phyloP scores from a whole-genome alignment of 371 early-diverging fungal species.

The Mucor ambiguus region DNA sequence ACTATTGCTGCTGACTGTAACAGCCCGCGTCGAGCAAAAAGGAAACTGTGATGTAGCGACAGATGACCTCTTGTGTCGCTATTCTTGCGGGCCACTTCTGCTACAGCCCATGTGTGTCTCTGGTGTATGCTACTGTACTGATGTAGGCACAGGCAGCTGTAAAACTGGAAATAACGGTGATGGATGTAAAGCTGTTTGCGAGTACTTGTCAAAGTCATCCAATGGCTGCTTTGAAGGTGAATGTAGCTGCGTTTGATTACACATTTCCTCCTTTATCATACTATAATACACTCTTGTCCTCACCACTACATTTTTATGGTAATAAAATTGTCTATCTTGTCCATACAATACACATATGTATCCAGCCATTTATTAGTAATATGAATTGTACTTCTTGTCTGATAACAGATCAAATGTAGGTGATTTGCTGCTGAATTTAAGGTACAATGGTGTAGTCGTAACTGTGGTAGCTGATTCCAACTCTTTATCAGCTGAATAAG shows the following conservation, averaged over 20 bases:
- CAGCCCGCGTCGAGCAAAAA: slow-evolving; percentile 5
- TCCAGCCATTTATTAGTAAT: slow-evolving; percentile 1
- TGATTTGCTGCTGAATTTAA: slow-evolving; percentile 2
- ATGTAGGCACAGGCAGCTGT: slow-evolving; percentile 28
- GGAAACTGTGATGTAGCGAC: slow-evolving; percentile 11
- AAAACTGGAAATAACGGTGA: slow-evolving; percentile 13
- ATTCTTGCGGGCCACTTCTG: slow-evolving; percentile 13
- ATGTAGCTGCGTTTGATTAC: slow-evolving; percentile 17
- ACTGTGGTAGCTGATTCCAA: not conserved
- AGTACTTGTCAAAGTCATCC: slow-evolving; percentile 11
- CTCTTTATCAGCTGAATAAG: not conserved
- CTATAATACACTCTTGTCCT: not conserved
- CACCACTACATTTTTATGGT: not conserved
- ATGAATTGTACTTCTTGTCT: not conserved
- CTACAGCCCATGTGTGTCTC: slow-evolving; percentile 33
- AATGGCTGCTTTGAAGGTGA: slow-evolving; percentile 20
- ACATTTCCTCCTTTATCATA: not conserved
- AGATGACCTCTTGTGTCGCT: slow-evolving; percentile 12
- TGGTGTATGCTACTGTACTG: slow-evolving; percentile 28
- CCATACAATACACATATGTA: not conserved
- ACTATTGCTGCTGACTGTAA: not conserved
- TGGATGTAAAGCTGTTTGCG: slow-evolving; percentile 27
- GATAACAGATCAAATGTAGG: not conserved
- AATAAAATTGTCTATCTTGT: not conserved
- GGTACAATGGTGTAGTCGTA: slow-evolving; percentile 9